Evolutionary conservation across 805 yeast genomes (phyloP).

Genomic region (Candida nonsorbophila): DNA sequence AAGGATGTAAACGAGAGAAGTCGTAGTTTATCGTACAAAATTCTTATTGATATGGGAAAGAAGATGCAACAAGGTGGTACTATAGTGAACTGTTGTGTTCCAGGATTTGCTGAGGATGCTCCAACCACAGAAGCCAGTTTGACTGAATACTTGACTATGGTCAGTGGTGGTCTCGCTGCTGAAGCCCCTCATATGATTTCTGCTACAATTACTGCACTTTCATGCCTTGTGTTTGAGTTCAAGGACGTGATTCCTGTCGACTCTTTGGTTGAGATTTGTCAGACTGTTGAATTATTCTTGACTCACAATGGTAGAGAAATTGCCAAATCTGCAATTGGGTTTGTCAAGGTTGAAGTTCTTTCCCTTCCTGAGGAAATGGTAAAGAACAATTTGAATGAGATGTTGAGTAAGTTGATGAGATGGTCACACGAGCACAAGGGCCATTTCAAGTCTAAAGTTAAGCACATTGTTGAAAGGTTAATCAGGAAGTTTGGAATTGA

Average conservation of each 20-base stretch:
- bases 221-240: conserved; percentile 85
- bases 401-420: conserved; percentile 69
- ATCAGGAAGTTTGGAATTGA: conserved; percentile 90
- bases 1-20: conserved; percentile 92
- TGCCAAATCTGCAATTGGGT: conserved; percentile 91
- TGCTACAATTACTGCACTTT: conserved; percentile 83
- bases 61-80: conserved; percentile 68
- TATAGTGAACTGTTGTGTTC: conserved; percentile 58
- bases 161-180: conserved; percentile 94
- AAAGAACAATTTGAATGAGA: conserved; percentile 55
- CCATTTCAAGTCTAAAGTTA: conserved; percentile 87
- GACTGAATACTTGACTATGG: conserved; percentile 84
- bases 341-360: conserved; percentile 82
- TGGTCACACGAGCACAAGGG: conserved; percentile 97
- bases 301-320: conserved; percentile 90
- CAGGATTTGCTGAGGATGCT: conserved; percentile 58
- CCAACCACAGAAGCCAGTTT: conserved; percentile 66
- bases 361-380: conserved; percentile 77
- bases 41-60: conserved; percentile 74
- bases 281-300: conserved; percentile 84
- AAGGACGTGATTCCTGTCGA: conserved; percentile 57
- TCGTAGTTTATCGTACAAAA: conserved; percentile 71
- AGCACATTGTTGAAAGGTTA: conserved; percentile 87
- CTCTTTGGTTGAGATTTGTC: conserved; percentile 65
- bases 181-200: conserved; percentile 93